Evolutionary conservation across 768 basidiomycete genomes (phyloP), one percentile per base, ranked within the genome.

Genomic region (Boletus barrowsii): DNA sequence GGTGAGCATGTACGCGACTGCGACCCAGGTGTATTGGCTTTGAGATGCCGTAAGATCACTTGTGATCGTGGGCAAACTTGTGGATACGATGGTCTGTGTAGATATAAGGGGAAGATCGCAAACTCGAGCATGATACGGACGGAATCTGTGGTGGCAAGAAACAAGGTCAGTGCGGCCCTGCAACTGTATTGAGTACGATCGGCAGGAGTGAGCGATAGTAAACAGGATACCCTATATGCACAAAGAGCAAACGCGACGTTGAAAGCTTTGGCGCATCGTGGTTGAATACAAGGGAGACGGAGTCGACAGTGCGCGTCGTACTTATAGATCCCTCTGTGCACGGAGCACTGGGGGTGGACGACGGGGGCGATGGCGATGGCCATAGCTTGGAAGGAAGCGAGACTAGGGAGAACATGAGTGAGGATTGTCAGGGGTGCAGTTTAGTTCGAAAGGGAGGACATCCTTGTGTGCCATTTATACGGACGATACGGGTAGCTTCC

Each of bases 111-210:
- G 42, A 42, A 35, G 47, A 37, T 42, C 42, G 24, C 17, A 40
- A 33, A 13, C 41, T 41, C 35, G 37, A 48, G 20, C 42, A 44
- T 39, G 54, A 35, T 55, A 70, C 85, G 57, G 65, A 92, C 91
- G 47, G 88, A 82, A 69, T 93, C 90, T 6, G 90, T 93, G 11
- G 90, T 93, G 3, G 90, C 90, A 11, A 93, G 83, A 69, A 93
- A 93, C 51, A 93, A 68, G 10, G 90, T 78, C 71, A 93, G 69
- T 5, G 88, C 90, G 36, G 88, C 87, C 43, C 91, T 92, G 64
- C 29, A 54, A 37, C 33, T 37, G 33, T 22, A 43, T 50, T 61
- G 45, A 64, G 62, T 49, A 58, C 24, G 56, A 53, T 41, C 44
- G 47, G 45, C 30, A 36, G 22, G 35, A 44, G 52, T 9, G 14